Base-by-base conservation (phyloP, 2,329 filamentous ascomycete species). In the Hypoxylon sp. region DNA sequence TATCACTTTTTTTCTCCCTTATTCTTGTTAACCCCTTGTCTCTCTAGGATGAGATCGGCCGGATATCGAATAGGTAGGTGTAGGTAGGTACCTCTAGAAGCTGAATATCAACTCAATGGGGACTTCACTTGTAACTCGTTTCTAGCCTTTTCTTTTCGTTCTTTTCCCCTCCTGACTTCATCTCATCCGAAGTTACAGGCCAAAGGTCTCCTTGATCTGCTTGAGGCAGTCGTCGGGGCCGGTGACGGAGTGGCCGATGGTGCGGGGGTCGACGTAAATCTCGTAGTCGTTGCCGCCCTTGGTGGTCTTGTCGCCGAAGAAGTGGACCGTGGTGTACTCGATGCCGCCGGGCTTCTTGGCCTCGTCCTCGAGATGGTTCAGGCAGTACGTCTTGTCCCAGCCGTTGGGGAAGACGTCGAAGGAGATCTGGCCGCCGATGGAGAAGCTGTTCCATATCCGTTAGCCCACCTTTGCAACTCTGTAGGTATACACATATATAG, bases 321-420 rank as follows among this genome's bases (percentile, higher is more conserved):
- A 98, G 82, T 98, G 95, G 68, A 98, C 89, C 40, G 85, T 94
- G 67, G 86, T 91, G 82, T 94, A 98, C 20, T 87, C 79, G 63
- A 96, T 80, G 62, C 89, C 88, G 70, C 85, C 88, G 35, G 83
- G 81, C 74, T 83, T 81, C 78, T 83, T 79, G 63, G 89, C 88
- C 75, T 97, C 93, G 63, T 83, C 83, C 79, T 95, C 91, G 61
- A 98, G 81, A 77, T 97, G 93, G 69, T 85, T 81, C 67, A 98
- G 82, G 80, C 93, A 97, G 83, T 97, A 99, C 8, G 91, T 97
- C 87, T 98, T 99, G 80, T 99, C 95, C 95, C 95, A 99, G 72
- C 95, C 95, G 2, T 81, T 85, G 64, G 95, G 95, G 84, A 99
- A 99, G 70, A 98, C 90, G 73, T 99, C 95, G 76, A 99, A 99